A percentile compares a stretch with the other conserved stretches of the same genome.
phyloP scores from a whole-genome alignment of 768 basidiomycete species.

The Mrakia frigida region DNA sequence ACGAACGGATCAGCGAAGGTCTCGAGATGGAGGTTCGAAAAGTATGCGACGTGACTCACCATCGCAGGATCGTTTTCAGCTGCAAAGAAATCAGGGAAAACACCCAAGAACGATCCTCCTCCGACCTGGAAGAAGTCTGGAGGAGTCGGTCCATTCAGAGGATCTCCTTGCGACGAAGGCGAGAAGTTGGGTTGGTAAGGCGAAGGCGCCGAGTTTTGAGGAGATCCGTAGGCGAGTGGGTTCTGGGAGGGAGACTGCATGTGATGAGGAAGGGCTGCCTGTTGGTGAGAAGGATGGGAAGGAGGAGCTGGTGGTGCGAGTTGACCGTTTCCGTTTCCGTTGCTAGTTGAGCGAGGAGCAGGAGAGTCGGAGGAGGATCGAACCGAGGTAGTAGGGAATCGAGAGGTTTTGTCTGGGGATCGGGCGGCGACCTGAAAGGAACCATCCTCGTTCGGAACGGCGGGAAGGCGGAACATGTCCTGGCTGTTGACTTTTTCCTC shows the following conservation, averaged over 20 bases:
- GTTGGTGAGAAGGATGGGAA: not conserved
- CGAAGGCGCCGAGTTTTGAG: conserved; percentile 5
- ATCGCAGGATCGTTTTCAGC: conserved; percentile 6
- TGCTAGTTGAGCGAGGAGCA: not conserved
- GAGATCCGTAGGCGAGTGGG: not conserved
- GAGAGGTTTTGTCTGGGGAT: not conserved
- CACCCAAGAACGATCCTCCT: not conserved
- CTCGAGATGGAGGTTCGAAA: not conserved
- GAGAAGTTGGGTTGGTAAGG: conserved; percentile 9
- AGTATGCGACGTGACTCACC: not conserved
- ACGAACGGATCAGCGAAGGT: not conserved
- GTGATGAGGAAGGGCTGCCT: not conserved
- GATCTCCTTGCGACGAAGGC: not conserved
- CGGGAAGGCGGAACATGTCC: not conserved
- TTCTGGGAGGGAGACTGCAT: conserved; percentile 5
- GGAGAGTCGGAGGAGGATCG: not conserved
- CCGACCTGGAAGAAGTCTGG: conserved; percentile 21
- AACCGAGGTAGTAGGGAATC: not conserved
- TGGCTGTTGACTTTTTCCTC: not conserved
- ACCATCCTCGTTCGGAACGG: not conserved
- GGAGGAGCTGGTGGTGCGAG: not conserved
- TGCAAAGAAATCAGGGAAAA: conserved; percentile 10
- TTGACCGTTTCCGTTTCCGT: not conserved
- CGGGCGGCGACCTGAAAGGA: not conserved
- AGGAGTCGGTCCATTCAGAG: conserved; percentile 1